A percentile compares a stretch with the other conserved stretches of the same genome.
phyloP scores from a whole-genome alignment of 78 protist species.

The Anaeramoeba flamelloides region DNA sequence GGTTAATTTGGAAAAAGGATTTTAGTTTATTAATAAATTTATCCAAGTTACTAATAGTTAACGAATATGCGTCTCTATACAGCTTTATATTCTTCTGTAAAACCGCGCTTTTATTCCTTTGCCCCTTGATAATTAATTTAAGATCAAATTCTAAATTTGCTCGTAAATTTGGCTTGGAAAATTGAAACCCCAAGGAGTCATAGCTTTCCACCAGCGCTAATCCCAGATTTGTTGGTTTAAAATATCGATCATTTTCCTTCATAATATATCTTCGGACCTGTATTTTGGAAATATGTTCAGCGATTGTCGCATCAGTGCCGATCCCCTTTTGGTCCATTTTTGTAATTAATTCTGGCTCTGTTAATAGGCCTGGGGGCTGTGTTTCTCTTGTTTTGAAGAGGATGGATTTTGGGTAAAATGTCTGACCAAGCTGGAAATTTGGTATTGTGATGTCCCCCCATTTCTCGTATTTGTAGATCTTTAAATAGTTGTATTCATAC shows the following conservation, averaged over 20 bases:
- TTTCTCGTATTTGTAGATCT: constrained; percentile 40
- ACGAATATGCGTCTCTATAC: too few relatives aligned
- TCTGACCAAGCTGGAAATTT: constrained; percentile 35
- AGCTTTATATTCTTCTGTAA: too few relatives aligned
- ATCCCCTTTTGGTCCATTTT: constrained; percentile 79
- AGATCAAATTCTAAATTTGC: too few relatives aligned
- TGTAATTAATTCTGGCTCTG: constrained; percentile 78
- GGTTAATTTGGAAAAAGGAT: too few relatives aligned
- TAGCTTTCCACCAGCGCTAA: constrained; percentile 63
- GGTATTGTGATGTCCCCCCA: constrained; percentile 66
- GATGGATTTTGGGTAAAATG: constrained; percentile 41
- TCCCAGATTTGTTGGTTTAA: constrained; percentile 57
- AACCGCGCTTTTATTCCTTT: too few relatives aligned
- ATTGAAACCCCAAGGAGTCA: constrained; percentile 56
- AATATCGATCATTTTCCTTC: constrained; percentile 16
- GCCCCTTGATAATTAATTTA: too few relatives aligned
- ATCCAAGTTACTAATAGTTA: too few relatives aligned
- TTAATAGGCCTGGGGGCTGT: constrained; percentile 61
- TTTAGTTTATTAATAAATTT: too few relatives aligned
- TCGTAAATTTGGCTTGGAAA: constrained; percentile 39
- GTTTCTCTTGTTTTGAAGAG: constrained; percentile 50
- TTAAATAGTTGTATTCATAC: constrained; percentile 46
- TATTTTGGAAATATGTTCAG: constrained; percentile 74
- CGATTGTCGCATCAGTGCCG: constrained; percentile 93
- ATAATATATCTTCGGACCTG: constrained; percentile 55